Evolutionary conservation across 2,329 filamentous ascomycete species (phyloP), one percentile per base, ranked within the genome.

Genomic region (Fusarium albidum): DNA sequence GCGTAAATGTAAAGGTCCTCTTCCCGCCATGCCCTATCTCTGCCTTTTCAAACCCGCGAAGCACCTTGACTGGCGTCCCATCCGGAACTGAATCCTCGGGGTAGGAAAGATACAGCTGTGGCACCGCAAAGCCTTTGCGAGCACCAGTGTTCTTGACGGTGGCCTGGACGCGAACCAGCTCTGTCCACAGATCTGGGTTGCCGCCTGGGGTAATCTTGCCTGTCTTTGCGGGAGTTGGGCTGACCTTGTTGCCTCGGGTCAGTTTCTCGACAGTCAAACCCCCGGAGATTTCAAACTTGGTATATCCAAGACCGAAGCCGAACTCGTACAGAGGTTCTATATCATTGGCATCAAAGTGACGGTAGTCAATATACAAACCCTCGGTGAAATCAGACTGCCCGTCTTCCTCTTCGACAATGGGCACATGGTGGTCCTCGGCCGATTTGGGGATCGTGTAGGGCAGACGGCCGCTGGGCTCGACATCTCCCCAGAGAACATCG

Each of bases 391-490:
- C 15, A 9, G 31, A 13, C n/a, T 33, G 31, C 31, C 31, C n/a
- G 9, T 14, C 31, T 7, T 29, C 35, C 10, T 42, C 12, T 11
- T 49, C 42, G 14, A 49, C 46, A 10, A 49, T 26, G 9, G 46
- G 46, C 15, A 40, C 26, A 6, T 32, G 38, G 14, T 49, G 34
- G 9, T 49, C 46, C 25, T 40, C 17, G 11, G 26, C 25, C 6
- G 4, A 14, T 7, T 75, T 71, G 15, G 85, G 85, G 64, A 89
- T 82, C 11, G 87, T 89, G 73, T 90, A 90, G 4, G 87, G 87
- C n/a, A 90, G 76, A 60, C 88, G 83, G 9, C 88, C 87, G 55
- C 82, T 86, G 12, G 87, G 87, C 17, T 84, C 85, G 47, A 82
- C 80, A 51, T 85, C 82, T 55, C 88, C 88, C 66, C 84, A 90